Base-by-base conservation (phyloP, 2,329 filamentous ascomycete species). In the Aspergillus calidoustus region DNA sequence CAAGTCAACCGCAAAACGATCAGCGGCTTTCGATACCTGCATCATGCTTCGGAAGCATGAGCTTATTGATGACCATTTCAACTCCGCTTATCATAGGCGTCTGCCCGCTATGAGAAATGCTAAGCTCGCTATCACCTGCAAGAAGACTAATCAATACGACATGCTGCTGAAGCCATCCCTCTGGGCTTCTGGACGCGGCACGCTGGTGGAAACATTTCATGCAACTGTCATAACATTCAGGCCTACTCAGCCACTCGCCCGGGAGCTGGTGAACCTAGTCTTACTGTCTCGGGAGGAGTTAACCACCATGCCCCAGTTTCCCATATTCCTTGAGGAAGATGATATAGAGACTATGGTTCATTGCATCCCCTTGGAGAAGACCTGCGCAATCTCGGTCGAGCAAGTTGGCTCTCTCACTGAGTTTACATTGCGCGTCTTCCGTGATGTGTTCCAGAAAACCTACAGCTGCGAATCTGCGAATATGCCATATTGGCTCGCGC, bases 71-170 rank as follows among this genome's bases (percentile, higher is more conserved):
- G 84, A 88, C 0, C 81, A 92, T 72, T 82, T 98, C 2, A 84
- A 91, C 59, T 91, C 95, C 0, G 86, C 85, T 0, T 91, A 91
- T 63, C 82, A 83, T 22, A 94, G 90, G 71, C 82, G 84, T 44
- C 81, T 95, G 0, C 93, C 92, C 3, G 83, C 81, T 0, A 94
- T 96, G 90, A 85, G 91, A n/a, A 97, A 97, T 74, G 93, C 93
- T 2, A 85, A 88, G 0, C 79, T 97, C 5, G 93, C 93, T 0
- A 83, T 97, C n/a, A 90, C 87, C 65, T 87, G 87, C 25, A 93
- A 92, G 71, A 92, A 91, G 72, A 88, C 84, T 52, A 85, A 86
- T 1, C 81, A 85, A 30, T 98, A 98, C 74, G 77, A 79, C 1
- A 96, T 96, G 91, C 86, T 86, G 2, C 81, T 87, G 15, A 97